These are phyloP conservation scores for Zygosaccharomyces pseudobailii DNA, from an alignment of 1,139 yeast species.

Conservation along the genomic window DNA sequence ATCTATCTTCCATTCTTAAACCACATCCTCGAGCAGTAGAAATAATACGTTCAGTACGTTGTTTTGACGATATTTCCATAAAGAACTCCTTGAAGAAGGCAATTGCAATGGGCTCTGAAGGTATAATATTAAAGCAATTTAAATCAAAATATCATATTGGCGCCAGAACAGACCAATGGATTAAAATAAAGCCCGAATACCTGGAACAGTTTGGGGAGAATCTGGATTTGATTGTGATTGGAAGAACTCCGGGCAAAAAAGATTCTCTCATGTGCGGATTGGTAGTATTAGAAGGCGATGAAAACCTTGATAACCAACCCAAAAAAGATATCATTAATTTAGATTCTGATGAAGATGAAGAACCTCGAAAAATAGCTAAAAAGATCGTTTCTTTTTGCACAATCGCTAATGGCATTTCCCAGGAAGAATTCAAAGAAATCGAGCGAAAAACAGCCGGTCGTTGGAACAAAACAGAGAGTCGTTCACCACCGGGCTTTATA, in stretches of 20 bases:
- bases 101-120: slow-evolving; percentile 68
- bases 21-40: slow-evolving; percentile 51
- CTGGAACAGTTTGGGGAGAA: slow-evolving; percentile 82
- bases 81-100: slow-evolving; percentile 53
- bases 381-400: slow-evolving; percentile 61
- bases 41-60: slow-evolving; percentile 45
- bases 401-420: slow-evolving; percentile 80
- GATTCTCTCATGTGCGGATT: slow-evolving; percentile 75
- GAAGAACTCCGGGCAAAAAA: slow-evolving; percentile 69
- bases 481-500: slow-evolving; percentile 38
- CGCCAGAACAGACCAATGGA: slow-evolving; percentile 60
- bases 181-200: slow-evolving; percentile 89
- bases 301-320: slow-evolving; percentile 10
- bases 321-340: slow-evolving; percentile 16
- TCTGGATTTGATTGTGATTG: slow-evolving; percentile 73
- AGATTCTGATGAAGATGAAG: slow-evolving; percentile 6
- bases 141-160: slow-evolving; percentile 57
- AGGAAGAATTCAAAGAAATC: slow-evolving; percentile 56
- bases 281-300: slow-evolving; percentile 38
- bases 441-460: slow-evolving; percentile 52
- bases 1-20: slow-evolving; percentile 45
- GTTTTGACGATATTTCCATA: slow-evolving; percentile 48
- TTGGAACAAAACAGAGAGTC: slow-evolving; percentile 49
- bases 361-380: slow-evolving; percentile 17
- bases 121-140: slow-evolving; percentile 70